These are phyloP conservation scores for Xylaria telfairii DNA, from an alignment of 495 filamentous ascomycete genomes.

Conservation along the genomic window DNA sequence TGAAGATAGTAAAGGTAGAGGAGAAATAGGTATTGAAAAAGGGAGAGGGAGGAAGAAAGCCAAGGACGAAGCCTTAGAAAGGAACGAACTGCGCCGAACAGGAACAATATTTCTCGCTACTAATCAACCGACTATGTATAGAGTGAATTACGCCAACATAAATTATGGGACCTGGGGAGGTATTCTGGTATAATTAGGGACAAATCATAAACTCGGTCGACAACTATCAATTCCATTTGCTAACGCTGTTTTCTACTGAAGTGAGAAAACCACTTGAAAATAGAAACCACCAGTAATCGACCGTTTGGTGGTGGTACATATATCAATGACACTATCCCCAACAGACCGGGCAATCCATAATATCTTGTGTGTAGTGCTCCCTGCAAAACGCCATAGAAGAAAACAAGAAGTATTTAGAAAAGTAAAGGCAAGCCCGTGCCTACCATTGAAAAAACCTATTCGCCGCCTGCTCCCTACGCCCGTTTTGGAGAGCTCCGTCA, in stretches of 20 bases:
- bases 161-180: no score
- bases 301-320: constrained; percentile 20
- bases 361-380: constrained; percentile 18
- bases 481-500: neutral
- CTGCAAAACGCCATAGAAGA: constrained; percentile 23
- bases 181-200: neutral
- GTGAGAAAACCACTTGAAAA: neutral
- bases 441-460: constrained; percentile 4
- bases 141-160: neutral
- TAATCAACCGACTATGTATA: neutral
- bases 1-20: neutral
- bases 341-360: neutral
- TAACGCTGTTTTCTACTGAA: neutral
- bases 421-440: neutral
- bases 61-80: neutral
- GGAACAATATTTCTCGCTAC: neutral
- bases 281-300: constrained; percentile 1
- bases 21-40: neutral
- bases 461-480: constrained; percentile 18
- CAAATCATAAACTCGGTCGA: neutral
- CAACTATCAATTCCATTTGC: neutral
- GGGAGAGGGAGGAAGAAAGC: neutral
- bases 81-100: neutral
- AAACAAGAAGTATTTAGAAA: neutral
- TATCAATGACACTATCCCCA: constrained; percentile 17